These are phyloP conservation scores for Aspergillus sclerotiicarbonarius DNA, from an alignment of 495 filamentous ascomycete species.

Conservation along the genomic window DNA sequence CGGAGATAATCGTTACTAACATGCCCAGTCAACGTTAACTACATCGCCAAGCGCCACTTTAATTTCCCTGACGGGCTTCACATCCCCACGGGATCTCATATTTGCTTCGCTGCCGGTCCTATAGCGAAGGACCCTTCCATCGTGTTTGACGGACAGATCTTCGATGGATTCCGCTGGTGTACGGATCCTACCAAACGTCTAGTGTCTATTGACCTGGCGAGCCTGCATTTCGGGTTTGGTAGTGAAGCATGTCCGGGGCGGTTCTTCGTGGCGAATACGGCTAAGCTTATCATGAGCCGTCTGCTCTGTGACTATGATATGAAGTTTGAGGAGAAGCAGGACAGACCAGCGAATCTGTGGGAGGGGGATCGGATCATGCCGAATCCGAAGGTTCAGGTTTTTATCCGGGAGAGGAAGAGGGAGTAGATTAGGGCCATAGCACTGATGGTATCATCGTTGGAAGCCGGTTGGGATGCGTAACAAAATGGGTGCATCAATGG, in stretches of 20 bases:
- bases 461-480: background rate
- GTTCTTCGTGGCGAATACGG: slow-evolving; percentile 53
- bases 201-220: slow-evolving; percentile 21
- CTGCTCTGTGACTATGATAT: slow-evolving; percentile 55
- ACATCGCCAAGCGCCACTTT: slow-evolving; percentile 25
- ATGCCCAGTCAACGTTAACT: slow-evolving; percentile 14
- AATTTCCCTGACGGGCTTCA: slow-evolving; percentile 29
- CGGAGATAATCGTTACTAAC: background rate
- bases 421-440: background rate
- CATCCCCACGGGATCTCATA: slow-evolving; percentile 28
- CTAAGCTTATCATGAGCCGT: slow-evolving; percentile 56
- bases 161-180: slow-evolving; percentile 41
- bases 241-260: slow-evolving; percentile 52
- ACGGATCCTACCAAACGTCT: slow-evolving; percentile 18
- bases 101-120: slow-evolving; percentile 36
- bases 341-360: slow-evolving; percentile 26
- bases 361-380: slow-evolving; percentile 36
- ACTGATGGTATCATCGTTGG: background rate
- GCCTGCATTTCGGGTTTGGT: slow-evolving; percentile 37
- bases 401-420: slow-evolving; percentile 26
- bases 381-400: slow-evolving; percentile 20
- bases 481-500: too few relatives aligned
- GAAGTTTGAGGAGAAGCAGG: slow-evolving; percentile 24
- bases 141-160: slow-evolving; percentile 21
- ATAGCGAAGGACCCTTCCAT: slow-evolving; percentile 30